Percentiles rank a stretch among this genome's conserved stretches.
phyloP scores from a whole-genome alignment of 176 grass and related monocot genomes.

The Urochloa ruziziensis region DNA sequence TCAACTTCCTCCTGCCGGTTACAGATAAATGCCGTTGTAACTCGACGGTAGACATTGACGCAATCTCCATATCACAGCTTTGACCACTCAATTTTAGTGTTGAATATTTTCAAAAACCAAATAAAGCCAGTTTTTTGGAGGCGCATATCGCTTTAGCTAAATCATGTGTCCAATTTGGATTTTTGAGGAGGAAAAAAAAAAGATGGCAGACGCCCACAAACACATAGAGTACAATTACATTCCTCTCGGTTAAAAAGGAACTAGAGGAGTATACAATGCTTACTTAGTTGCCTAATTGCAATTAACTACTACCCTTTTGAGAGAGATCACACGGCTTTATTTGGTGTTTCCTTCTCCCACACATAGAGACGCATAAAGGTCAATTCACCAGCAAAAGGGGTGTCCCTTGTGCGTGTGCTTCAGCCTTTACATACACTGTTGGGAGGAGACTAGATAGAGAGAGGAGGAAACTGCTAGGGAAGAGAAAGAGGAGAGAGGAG shows the following conservation, averaged over 20 bases:
- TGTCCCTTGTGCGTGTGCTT: conserved; percentile 11
- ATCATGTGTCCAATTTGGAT: neutral
- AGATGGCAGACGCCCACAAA: neutral
- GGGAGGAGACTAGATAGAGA: neutral
- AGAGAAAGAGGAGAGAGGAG: neutral
- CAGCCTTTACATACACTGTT: conserved; percentile 41
- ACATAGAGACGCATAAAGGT: conserved; percentile 31
- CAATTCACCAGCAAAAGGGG: conserved; percentile 37
- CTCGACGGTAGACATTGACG: neutral
- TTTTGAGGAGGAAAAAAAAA: neutral
- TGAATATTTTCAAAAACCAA: neutral
- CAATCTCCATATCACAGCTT: neutral
- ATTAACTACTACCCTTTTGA: conserved; percentile 15
- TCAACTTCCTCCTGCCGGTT: neutral
- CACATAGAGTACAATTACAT: too few species aligned
- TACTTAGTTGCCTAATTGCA: conserved; percentile 19
- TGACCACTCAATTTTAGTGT: neutral
- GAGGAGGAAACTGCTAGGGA: conserved; percentile 7
- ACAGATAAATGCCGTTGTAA: neutral
- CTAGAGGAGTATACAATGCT: neutral
- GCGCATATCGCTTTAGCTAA: neutral
- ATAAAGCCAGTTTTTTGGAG: neutral
- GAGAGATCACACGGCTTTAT: conserved; percentile 34
- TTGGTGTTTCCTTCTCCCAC: conserved; percentile 37
- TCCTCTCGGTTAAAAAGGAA: neutral